Evolutionary conservation across 2,329 filamentous ascomycete genomes (phyloP).

Genomic region (Botryotinia narcissicola): DNA sequence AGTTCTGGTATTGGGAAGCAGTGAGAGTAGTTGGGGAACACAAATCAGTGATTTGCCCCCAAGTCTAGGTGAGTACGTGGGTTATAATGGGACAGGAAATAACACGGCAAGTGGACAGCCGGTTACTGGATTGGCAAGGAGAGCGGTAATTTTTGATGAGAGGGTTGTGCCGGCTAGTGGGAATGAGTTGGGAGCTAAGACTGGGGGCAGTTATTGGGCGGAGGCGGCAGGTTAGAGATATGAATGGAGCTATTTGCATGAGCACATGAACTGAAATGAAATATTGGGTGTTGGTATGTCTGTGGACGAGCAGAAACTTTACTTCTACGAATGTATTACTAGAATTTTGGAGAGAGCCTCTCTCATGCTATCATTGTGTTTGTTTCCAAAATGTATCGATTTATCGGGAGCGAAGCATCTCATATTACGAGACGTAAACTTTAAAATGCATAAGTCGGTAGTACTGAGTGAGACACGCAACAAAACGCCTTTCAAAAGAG

Average conservation of each 20-base stretch:
- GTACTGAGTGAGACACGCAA: not conserved
- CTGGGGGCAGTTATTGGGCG: constrained; percentile 30
- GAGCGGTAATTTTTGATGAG: constrained; percentile 26
- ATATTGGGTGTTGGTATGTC: not conserved
- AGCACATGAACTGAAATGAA: not conserved
- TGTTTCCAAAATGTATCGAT: not conserved
- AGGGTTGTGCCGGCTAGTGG: constrained; percentile 9
- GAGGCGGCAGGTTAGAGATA: constrained; percentile 20
- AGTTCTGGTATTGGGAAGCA: constrained; percentile 57
- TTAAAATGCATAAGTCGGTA: not conserved
- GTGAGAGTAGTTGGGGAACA: constrained; percentile 65
- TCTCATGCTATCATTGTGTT: not conserved
- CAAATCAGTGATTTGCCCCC: constrained; percentile 59
- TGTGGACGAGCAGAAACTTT: not conserved
- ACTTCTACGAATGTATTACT: not conserved
- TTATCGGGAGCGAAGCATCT: not conserved
- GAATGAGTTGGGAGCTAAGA: constrained; percentile 23
- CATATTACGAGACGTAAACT: not conserved
- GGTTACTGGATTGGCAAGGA: constrained; percentile 18
- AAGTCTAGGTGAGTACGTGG: constrained; percentile 43
- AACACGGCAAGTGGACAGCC: constrained; percentile 20
- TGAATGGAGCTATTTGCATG: too few species aligned
- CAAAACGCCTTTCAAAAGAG: not conserved
- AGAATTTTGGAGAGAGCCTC: not conserved
- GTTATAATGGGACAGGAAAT: constrained; percentile 30